Percentiles rank a stretch among this genome's conserved stretches.
These are phyloP conservation scores for Eimeria praecox DNA, from an alignment of 169 alveolate species.

Conservation along the genomic window DNA sequence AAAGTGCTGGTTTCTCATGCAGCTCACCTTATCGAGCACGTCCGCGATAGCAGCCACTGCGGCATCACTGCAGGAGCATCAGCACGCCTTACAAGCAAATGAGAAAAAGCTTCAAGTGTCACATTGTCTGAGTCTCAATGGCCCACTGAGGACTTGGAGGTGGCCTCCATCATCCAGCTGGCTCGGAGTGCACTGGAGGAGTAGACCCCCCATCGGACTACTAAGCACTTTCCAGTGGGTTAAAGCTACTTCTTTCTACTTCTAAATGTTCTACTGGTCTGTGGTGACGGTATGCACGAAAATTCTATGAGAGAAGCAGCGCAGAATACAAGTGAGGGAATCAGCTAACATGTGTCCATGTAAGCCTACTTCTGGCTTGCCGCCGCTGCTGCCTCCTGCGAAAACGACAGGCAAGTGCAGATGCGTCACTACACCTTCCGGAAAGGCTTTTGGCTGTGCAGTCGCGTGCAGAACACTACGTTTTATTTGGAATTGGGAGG, in stretches of 20 bases:
- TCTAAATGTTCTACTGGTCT: background rate
- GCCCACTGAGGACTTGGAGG: background rate
- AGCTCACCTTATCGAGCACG: constrained; percentile 45
- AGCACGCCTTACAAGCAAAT: background rate
- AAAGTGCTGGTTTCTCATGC: background rate
- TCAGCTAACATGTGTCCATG: background rate
- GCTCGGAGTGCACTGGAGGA: background rate
- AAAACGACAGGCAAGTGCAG: background rate
- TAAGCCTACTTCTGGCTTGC: constrained; percentile 15
- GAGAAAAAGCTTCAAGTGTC: background rate
- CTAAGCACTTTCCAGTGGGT: background rate
- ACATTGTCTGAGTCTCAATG: background rate
- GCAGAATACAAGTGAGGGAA: background rate
- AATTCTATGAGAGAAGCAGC: background rate
- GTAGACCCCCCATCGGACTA: background rate
- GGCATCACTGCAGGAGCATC: constrained; percentile 46
- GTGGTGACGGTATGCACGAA: background rate
- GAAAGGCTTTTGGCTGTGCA: background rate
- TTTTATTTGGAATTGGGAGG: background rate
- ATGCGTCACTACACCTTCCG: background rate
- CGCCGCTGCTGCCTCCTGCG: background rate
- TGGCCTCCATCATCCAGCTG: background rate
- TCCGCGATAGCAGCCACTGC: constrained; percentile 55
- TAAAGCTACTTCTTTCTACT: background rate
- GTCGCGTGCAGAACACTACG: background rate